A percentile compares a stretch with the other conserved stretches of the same genome.
Conservation (phyloP, 352 stramenopile species). For the Peronospora belbahrii region DNA sequence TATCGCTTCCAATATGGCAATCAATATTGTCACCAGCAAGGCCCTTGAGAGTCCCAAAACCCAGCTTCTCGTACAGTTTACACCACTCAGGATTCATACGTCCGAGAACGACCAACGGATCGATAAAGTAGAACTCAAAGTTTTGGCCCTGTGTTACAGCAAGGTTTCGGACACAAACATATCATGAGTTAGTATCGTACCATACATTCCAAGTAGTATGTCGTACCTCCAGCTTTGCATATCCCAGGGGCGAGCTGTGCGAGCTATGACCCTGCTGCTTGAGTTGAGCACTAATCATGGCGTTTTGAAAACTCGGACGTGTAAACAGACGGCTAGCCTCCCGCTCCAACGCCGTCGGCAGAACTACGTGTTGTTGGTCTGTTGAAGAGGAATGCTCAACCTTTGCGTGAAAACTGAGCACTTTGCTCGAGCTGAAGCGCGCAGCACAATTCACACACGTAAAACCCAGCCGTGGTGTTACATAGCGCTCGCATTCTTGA, state of each 20-base stretch:
- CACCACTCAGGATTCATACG: constrained; percentile 45
- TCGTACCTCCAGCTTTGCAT: constrained; percentile 67
- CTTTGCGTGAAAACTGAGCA: constrained; percentile 45
- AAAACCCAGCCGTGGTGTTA: constrained; percentile 47
- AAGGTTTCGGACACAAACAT: constrained; percentile 2
- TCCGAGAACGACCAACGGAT: constrained; percentile 56
- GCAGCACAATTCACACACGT: constrained; percentile 35
- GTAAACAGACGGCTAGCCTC: constrained; percentile 37
- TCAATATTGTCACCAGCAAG: constrained; percentile 45
- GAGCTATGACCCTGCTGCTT: constrained; percentile 22
- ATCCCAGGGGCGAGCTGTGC: constrained; percentile 37
- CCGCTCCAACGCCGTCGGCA: constrained; percentile 18
- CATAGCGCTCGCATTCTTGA: constrained; percentile 51
- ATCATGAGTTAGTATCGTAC: constrained; percentile 1
- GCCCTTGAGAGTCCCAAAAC: constrained; percentile 36
- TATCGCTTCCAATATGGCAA: constrained; percentile 69
- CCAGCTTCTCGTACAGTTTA: constrained; percentile 50
- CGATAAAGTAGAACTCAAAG: constrained; percentile 68
- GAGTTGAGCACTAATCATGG: constrained; percentile 32
- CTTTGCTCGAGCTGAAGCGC: constrained; percentile 43
- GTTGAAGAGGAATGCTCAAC: constrained; percentile 27
- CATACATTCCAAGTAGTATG: constrained; percentile 1
- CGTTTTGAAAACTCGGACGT: constrained; percentile 40
- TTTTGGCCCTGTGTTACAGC: constrained; percentile 28
- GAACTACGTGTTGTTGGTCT: background rate